Percentiles rank a stretch among this genome's conserved stretches.
These are phyloP conservation scores for Ophiocordyceps australis DNA, from an alignment of 2,329 filamentous ascomycete genomes.

Conservation along the genomic window DNA sequence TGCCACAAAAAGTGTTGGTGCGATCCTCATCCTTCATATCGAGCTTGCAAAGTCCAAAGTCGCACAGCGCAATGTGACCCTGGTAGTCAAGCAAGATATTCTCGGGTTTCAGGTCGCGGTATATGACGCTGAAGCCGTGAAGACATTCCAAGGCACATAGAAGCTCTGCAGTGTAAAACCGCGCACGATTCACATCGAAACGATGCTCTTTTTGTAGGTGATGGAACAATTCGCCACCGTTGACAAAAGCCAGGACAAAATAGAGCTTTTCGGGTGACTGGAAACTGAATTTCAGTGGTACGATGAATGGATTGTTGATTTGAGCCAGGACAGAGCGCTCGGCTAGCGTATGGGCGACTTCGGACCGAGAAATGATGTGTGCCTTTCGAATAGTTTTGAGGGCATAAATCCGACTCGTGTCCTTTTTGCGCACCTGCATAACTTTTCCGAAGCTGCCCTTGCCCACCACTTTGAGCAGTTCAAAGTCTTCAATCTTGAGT, in stretches of 20 bases:
- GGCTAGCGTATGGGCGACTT: constrained; percentile 91
- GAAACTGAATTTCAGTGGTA: constrained; percentile 97
- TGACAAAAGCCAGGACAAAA: constrained; percentile 91
- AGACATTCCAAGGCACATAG: constrained; percentile 90
- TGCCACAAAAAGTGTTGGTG: constrained; percentile 97
- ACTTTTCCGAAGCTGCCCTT: constrained; percentile 98
- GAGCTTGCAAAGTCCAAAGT: constrained; percentile 94
- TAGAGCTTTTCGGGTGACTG: constrained; percentile 98
- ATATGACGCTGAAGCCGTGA: constrained; percentile 97
- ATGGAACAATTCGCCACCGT: constrained; percentile 94
- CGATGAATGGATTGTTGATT: constrained; percentile 99
- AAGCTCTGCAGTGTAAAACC: constrained; percentile 94
- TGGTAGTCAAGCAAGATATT: constrained; percentile 97
- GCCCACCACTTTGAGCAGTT: constrained; percentile 91
- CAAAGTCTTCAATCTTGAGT: constrained; percentile 91
- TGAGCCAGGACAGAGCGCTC: constrained; percentile 96
- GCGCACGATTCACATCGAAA: constrained; percentile 90
- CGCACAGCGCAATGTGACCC: constrained; percentile 91
- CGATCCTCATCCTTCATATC: constrained; percentile 99
- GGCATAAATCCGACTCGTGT: constrained; percentile 93
- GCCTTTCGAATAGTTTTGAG: constrained; percentile 99
- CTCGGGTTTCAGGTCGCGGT: constrained; percentile 58
- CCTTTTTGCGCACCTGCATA: constrained; percentile 97
- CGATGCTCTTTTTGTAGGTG: constrained; percentile 93
- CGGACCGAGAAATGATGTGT: constrained; percentile 95